phyloP scores from a whole-genome alignment of 306 rosid species.

The Mimosa pudica region DNA sequence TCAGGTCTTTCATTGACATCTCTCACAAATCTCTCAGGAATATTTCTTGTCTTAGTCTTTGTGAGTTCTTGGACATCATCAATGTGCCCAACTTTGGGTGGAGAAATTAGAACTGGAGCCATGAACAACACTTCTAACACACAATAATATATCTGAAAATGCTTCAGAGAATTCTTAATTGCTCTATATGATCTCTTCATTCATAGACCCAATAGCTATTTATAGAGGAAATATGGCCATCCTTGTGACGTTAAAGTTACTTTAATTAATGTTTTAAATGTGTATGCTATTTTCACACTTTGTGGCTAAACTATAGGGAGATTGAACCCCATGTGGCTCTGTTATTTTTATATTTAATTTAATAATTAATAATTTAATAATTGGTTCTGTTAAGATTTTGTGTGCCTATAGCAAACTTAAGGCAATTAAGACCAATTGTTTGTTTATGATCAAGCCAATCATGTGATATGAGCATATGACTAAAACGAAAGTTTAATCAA shows the following conservation, averaged over 20 bases:
- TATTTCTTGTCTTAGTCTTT: constrained; percentile 57
- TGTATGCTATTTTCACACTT: too few species aligned
- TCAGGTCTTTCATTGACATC: constrained; percentile 61
- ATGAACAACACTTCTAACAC: constrained; percentile 35
- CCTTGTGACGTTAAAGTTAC: constrained; percentile 33
- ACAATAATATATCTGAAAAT: background rate
- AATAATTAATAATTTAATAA: too few species aligned
- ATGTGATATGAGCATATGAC: background rate
- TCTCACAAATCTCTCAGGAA: constrained; percentile 91
- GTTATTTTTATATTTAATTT: too few species aligned
- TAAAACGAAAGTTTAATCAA: background rate
- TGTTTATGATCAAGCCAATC: too few species aligned
- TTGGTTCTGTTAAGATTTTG: too few species aligned
- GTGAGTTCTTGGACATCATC: constrained; percentile 96
- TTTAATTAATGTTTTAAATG: background rate
- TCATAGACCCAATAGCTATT: constrained; percentile 38
- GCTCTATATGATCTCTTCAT: constrained; percentile 25
- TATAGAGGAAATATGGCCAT: constrained; percentile 58
- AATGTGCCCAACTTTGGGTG: constrained; percentile 73
- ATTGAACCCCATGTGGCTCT: too few species aligned
- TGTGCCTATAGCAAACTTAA: too few species aligned
- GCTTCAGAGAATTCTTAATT: constrained; percentile 6
- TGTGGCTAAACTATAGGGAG: too few species aligned
- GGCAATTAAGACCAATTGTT: too few species aligned
- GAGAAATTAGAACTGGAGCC: constrained; percentile 69